phyloP scores from a whole-genome alignment of 2,329 filamentous ascomycete genomes.

The Paecilomyces dactylethromorphus region DNA sequence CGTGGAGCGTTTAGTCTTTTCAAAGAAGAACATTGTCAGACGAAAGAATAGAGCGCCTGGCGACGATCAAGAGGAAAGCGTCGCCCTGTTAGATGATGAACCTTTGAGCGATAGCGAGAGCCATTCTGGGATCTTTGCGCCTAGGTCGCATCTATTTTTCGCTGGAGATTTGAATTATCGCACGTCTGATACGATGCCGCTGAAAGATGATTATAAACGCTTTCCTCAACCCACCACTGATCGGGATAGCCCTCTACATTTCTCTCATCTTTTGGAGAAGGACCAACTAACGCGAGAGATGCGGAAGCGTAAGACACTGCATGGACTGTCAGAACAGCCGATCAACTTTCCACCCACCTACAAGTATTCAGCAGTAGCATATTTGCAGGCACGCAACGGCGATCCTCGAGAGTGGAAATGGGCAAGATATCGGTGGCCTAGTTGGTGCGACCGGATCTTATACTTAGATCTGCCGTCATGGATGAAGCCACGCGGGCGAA shows the following conservation, averaged over 20 bases:
- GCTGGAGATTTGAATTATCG: slow-evolving; percentile 95
- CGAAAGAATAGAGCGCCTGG: slow-evolving; percentile 35
- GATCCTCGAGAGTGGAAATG: slow-evolving; percentile 57
- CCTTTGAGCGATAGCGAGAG: slow-evolving; percentile 22
- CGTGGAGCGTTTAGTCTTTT: slow-evolving; percentile 72
- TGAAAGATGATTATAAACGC: slow-evolving; percentile 46
- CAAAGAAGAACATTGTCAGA: slow-evolving; percentile 14
- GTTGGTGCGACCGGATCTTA: slow-evolving; percentile 89
- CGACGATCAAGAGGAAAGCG: slow-evolving; percentile 20
- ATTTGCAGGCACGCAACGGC: slow-evolving; percentile 28
- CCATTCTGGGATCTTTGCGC: slow-evolving; percentile 58
- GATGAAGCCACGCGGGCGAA: slow-evolving; percentile 31
- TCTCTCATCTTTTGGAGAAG: slow-evolving; percentile 57
- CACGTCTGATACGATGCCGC: slow-evolving; percentile 62
- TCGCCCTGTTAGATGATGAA: slow-evolving; percentile 21
- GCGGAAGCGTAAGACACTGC: slow-evolving; percentile 61
- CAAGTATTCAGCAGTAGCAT: slow-evolving; percentile 61
- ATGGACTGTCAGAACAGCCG: slow-evolving; percentile 67
- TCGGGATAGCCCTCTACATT: slow-evolving; percentile 53
- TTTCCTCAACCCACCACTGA: slow-evolving; percentile 58
- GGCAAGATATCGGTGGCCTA: slow-evolving; percentile 76
- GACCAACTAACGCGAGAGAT: slow-evolving; percentile 78
- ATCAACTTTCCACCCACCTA: slow-evolving; percentile 87
- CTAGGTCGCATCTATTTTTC: slow-evolving; percentile 72
- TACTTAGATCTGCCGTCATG: slow-evolving; percentile 60